Evolutionary conservation across 345 rosid genomes (phyloP), one percentile per base, ranked within the genome.

Genomic region (Abelmoschus esculentus): DNA sequence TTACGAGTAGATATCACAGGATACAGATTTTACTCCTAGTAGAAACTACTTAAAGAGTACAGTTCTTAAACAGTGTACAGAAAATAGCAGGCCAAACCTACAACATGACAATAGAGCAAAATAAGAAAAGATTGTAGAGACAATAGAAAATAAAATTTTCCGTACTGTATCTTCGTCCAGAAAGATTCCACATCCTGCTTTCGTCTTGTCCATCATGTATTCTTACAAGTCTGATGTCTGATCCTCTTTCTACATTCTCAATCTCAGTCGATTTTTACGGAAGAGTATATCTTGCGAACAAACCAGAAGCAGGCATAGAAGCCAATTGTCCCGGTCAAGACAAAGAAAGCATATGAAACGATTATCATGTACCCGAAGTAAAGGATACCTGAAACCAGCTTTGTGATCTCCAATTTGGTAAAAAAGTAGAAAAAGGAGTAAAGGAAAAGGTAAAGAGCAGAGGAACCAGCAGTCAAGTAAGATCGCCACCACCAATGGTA

Each of bases 401-500:
- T 93, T 28, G 97, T 86, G 80, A 93, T 93, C 61, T 91, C 98
- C 82, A 93, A 71, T 82, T 93, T 93, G 34, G 97, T 93, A 83
- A 91, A 91, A 83, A 87, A 93, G 89, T 93, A 93, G 86, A 93
- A 93, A 73, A 86, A 73, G 0, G 98, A 93, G 85, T 93, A 93
- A 59, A 93, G 97, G 91, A 93, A 86, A 49, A 93, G 96, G 82
- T 93, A 93, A 32, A 93, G 74, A 26, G 98, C 96, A 6, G 98
- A 93, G 22, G 98, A 93, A 67, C 98, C 97, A 5, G 98, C 96
- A 0, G 97, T 93, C 66, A 93, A 84, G 79, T 91, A 93, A 42
- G 98, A 87, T 75, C 97, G 91, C 98, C 97, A 93, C 98, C 98
- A 93, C 98, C 98, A 93, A 81, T 85, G 71, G 79, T 93, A 91